phyloP scores from a whole-genome alignment of 495 filamentous ascomycete genomes.

The Neohortaea acidophila region DNA sequence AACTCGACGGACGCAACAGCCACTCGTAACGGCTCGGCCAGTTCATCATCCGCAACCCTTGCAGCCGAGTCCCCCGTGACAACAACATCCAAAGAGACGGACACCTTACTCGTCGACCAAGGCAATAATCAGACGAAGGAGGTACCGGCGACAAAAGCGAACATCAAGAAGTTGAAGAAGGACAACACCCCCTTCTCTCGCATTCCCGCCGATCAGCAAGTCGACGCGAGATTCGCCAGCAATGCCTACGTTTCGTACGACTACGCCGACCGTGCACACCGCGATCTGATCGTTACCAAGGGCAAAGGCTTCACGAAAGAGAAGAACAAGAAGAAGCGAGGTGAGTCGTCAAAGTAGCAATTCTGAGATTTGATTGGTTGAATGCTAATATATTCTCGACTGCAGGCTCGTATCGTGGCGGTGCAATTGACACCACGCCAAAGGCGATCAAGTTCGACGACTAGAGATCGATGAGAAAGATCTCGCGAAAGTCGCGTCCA shows the following conservation, averaged over 20 bases:
- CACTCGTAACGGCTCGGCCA: constrained; percentile 4
- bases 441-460: constrained; percentile 26
- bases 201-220: constrained; percentile 39
- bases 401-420: constrained; percentile 55
- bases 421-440: constrained; percentile 53
- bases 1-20: neutral
- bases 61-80: constrained; percentile 3
- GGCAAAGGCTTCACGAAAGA: constrained; percentile 99
- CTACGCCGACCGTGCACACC: constrained; percentile 74
- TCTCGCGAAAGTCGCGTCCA: too few species aligned
- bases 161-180: constrained; percentile 30
- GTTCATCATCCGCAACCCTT: constrained; percentile 17
- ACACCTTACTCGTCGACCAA: constrained; percentile 1
- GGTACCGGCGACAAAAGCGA: constrained; percentile 5
- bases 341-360: constrained; percentile 23
- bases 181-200: constrained; percentile 48
- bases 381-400: neutral
- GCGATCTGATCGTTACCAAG: constrained; percentile 75
- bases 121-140: neutral
- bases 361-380: neutral
- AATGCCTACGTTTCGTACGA: constrained; percentile 72
- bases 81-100: neutral
- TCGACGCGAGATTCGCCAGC: constrained; percentile 44
- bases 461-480: constrained; percentile 11
- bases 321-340: constrained; percentile 95